phyloP scores from a whole-genome alignment of 1,284 basidiomycete species.

The Malassezia obtusa region DNA sequence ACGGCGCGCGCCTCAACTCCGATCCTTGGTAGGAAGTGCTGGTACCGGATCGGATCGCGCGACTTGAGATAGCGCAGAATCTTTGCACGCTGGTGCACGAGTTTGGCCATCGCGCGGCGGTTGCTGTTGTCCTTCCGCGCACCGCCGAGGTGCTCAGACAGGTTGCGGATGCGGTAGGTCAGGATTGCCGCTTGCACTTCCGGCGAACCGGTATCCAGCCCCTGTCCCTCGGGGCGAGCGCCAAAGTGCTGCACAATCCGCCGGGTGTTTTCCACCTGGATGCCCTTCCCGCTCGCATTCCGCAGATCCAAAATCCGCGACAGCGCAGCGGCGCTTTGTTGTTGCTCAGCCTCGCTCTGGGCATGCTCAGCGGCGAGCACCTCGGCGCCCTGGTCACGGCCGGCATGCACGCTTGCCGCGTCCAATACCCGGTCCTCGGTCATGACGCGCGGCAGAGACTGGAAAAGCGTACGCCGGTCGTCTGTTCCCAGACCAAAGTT shows the following conservation, averaged over 20 bases:
- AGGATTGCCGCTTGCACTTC: constrained; percentile 82
- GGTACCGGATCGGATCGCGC: constrained; percentile 62
- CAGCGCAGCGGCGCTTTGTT: constrained; percentile 59
- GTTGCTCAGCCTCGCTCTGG: constrained; percentile 50
- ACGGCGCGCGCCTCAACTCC: constrained; percentile 70
- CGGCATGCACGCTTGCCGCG: constrained; percentile 21
- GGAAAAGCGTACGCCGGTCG: constrained; percentile 37
- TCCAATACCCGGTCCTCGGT: constrained; percentile 39
- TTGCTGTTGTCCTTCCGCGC: constrained; percentile 71
- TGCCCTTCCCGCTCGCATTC: constrained; percentile 73
- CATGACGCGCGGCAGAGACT: constrained; percentile 38
- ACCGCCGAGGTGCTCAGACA: constrained; percentile 63
- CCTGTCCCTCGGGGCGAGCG: constrained; percentile 50
- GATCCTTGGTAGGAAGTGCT: constrained; percentile 61
- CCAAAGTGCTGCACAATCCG: constrained; percentile 74
- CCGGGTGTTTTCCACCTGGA: constrained; percentile 73
- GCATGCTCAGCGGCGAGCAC: constrained; percentile 9
- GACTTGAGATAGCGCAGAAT: constrained; percentile 70
- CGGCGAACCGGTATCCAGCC: constrained; percentile 67
- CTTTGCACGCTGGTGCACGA: constrained; percentile 74
- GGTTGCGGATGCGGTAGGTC: constrained; percentile 72
- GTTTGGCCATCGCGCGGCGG: constrained; percentile 60
- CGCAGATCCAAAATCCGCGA: constrained; percentile 68
- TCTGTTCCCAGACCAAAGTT: constrained; percentile 37
- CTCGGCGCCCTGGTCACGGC: constrained; percentile 23